Percentiles rank a stretch among this genome's conserved stretches.
Evolutionary conservation across 371 early-diverging fungal species (phyloP).

Genomic region (Actinomucor elegans): DNA sequence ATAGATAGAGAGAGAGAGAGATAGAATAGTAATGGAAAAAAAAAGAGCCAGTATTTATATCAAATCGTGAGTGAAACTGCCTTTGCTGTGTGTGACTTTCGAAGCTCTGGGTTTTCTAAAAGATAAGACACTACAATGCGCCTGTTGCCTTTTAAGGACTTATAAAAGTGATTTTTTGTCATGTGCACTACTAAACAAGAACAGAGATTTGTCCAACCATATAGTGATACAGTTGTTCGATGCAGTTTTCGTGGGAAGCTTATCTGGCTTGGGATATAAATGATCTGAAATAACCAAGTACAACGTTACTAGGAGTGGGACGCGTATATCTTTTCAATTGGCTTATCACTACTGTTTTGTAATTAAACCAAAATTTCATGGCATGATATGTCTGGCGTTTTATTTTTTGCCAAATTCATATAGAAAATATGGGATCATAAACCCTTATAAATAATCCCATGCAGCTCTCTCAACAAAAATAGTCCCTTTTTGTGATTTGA

Average conservation of each 20-base stretch:
- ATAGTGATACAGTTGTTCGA: background rate
- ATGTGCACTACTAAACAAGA: background rate
- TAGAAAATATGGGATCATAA: too few relatives aligned
- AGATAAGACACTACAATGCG: background rate
- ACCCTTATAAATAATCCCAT: too few relatives aligned
- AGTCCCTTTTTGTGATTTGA: too few relatives aligned
- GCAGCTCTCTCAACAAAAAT: too few relatives aligned
- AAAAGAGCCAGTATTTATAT: background rate
- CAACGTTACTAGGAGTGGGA: too few relatives aligned
- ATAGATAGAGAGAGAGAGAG: background rate
- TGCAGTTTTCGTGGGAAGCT: constrained; percentile 1
- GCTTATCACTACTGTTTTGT: too few relatives aligned
- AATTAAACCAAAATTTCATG: too few relatives aligned
- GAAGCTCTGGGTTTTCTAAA: background rate
- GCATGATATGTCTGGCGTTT: too few relatives aligned
- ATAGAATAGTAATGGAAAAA: background rate
- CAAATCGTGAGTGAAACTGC: background rate
- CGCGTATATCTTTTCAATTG: too few relatives aligned
- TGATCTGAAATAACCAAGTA: too few relatives aligned
- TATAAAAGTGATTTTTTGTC: background rate
- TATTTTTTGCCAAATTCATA: too few relatives aligned
- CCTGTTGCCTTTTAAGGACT: too few relatives aligned
- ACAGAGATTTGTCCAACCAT: background rate
- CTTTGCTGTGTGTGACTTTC: background rate
- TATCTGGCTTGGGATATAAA: background rate